Base-by-base conservation (phyloP, 2,329 filamentous ascomycete genomes). In the Penicillium sp. region DNA sequence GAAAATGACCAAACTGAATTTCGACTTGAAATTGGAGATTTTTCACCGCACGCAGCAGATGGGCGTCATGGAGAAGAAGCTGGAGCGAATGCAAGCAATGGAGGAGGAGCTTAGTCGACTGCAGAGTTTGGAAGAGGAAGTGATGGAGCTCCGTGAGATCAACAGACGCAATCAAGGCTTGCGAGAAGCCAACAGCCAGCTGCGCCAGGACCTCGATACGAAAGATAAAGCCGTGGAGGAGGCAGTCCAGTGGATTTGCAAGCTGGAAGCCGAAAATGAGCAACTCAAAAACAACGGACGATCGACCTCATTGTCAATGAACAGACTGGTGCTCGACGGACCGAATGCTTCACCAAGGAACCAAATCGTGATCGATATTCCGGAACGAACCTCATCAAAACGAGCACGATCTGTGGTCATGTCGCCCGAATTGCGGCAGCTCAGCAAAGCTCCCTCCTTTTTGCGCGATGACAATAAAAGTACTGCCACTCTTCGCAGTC, bases 201-300 rank as follows among this genome's bases (percentile, higher is more conserved):
- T 78, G 16, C 68, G 69, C 37, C 61, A 64, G 9, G 74, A 77
- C 43, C 67, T 78, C 14, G 72, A 75, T 33, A 74, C 70, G 49
- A 70, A 75, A 50, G 73, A 77, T 51, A 68, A 74, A 47, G 77
- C 76, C 1, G 68, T 79, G 9, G 70, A 71, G 16, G 77, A 79
- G 56, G 77, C 77, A 0, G 76, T 78, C 3, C 70, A 73, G 11
- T 60, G 78, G 21, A 79, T 79, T 21, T 78, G 75, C 60, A 72
- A 75, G 47, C 63, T 79, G 4, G 77, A 79, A 67, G 63, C 66
- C 5, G 76, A 71, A 57, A 61, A 77, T 10, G 74, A 76, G 9
- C 63, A 69, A 43, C 56, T 77, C 19, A 69, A 70, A 49, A 56
- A 55, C 9, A 60, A 58, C 31, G 58, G 52, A 22, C 56, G 60